These are phyloP conservation scores for Trichoderma sp. DNA, from an alignment of 2,329 filamentous ascomycete species.

Conservation along the genomic window DNA sequence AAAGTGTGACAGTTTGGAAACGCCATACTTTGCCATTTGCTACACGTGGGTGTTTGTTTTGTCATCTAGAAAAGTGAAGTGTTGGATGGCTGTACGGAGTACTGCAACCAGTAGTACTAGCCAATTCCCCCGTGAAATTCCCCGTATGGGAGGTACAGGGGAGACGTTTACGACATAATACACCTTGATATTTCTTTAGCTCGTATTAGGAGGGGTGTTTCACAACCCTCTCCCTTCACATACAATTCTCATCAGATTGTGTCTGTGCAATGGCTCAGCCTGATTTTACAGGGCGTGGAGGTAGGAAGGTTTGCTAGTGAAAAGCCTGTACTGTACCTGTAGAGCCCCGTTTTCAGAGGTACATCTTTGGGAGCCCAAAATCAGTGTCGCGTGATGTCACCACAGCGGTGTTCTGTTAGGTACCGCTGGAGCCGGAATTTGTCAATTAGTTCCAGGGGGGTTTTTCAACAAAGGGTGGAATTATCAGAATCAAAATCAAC, in stretches of 20 bases:
- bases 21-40: background rate
- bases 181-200: background rate
- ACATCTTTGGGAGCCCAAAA: background rate
- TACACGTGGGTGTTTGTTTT: background rate
- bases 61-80: background rate
- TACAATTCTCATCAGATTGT: background rate
- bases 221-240: background rate
- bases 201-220: background rate
- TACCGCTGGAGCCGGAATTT: background rate
- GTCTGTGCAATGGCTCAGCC: background rate
- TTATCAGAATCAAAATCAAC: background rate
- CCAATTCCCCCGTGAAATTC: background rate
- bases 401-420: background rate
- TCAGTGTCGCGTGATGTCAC: conserved; percentile 10
- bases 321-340: background rate
- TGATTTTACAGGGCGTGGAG: background rate
- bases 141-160: background rate
- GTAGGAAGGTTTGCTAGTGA: background rate
- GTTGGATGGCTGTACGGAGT: background rate
- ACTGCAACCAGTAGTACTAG: background rate
- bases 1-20: background rate
- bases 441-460: background rate
- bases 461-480: background rate
- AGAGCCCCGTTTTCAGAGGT: background rate
- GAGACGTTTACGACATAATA: background rate